Evolutionary conservation across 306 rosid species (phyloP), one percentile per base, ranked within the genome.

Genomic region (Dryas drummondii): DNA sequence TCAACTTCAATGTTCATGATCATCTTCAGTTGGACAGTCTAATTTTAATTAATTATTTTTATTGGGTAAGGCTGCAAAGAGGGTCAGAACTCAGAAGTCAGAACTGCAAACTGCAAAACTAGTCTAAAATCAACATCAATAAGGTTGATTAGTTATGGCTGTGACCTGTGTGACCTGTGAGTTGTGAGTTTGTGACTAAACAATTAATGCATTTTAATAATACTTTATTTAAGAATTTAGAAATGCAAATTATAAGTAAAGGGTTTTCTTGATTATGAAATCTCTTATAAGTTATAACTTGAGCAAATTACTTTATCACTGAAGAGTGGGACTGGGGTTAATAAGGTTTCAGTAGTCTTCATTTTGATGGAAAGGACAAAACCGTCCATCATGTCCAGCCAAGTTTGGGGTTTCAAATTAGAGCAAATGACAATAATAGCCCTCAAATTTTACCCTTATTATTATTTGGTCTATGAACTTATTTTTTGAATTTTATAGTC

Each of bases 11-110:
- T 22, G 66, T 44, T 71, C 54, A 46, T 54, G 3, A 58, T 72
- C 63, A 46, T 50, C 41, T 4, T 46, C 67, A 58, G 68, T 58
- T 13, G 76, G 57, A 32, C 51, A 40, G 67, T 60, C 45, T 47
- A 32, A 32, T 32, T 71, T 71, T 58, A 27, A 63, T 63, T 40
- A 40, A 61, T 40, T 32, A 1, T 42, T 42, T 54, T 56, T 46
- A 56, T 71, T 66, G 66, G 45, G 53, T 71, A 71, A 58, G 48
- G 76, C 76, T 72, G 57, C 27, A 27, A n/a, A 71, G 67, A 59
- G 57, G 56, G 3, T 72, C 76, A 15, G 55, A 44, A 13, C 5
- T 62, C 48, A 27, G 37, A 27, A 44, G 50, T 64, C 9, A 17
- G 42, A 17, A 55, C 75, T 71, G 66, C 42, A 71, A 55, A 66